phyloP scores from a whole-genome alignment of 352 stramenopile genomes.

The Blastocystis sp. region DNA sequence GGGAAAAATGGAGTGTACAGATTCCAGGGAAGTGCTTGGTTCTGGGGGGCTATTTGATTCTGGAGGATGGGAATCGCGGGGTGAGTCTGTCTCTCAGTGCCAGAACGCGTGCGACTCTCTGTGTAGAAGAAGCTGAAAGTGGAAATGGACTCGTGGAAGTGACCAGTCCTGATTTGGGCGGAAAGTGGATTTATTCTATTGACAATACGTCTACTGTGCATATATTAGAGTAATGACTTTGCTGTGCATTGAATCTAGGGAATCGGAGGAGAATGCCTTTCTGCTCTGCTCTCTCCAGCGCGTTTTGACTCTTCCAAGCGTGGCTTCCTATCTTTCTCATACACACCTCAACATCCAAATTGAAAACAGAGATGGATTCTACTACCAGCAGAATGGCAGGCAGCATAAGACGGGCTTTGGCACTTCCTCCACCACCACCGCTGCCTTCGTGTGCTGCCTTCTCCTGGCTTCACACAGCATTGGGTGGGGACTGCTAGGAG shows the following conservation, averaged over 20 bases:
- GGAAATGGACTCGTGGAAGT: background rate
- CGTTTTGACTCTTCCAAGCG: background rate
- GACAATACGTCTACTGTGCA: background rate
- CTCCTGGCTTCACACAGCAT: background rate
- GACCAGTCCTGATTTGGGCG: constrained; percentile 6
- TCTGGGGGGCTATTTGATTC: background rate
- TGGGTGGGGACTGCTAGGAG: too few species aligned
- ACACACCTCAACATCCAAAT: background rate
- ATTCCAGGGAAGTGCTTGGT: constrained; percentile 15
- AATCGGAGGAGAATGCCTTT: constrained; percentile 20
- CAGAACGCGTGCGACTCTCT: background rate
- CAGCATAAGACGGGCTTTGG: constrained; percentile 14
- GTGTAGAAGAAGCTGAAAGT: background rate
- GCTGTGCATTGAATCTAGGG: background rate
- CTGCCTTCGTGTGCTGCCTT: background rate
- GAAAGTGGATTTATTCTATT: constrained; percentile 21
- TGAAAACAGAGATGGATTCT: background rate
- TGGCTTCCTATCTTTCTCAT: background rate
- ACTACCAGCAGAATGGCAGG: background rate
- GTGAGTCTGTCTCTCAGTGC: constrained; percentile 2
- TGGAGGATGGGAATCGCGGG: constrained; percentile 17
- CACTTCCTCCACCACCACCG: background rate
- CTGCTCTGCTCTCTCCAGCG: background rate
- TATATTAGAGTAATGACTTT: background rate
- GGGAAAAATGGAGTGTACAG: too few species aligned